These are phyloP conservation scores for Eucalyptus dawsonii DNA, from an alignment of 345 rosid genomes.

Conservation along the genomic window DNA sequence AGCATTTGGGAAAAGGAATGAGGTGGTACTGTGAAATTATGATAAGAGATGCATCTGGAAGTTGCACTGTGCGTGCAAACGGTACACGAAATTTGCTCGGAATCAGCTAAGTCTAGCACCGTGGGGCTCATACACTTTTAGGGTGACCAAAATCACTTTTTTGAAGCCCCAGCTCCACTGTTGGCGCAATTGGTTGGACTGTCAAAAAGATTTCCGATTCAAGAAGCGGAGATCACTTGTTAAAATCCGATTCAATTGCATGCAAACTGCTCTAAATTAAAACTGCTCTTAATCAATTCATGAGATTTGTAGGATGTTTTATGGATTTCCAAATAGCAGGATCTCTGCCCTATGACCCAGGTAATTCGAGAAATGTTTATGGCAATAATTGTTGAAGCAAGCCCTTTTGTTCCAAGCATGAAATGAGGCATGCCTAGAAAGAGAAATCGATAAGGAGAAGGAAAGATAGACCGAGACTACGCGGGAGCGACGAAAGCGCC, in stretches of 20 bases:
- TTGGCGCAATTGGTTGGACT: neutral
- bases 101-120: neutral
- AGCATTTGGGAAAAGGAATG: neutral
- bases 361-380: neutral
- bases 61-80: neutral
- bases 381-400: neutral
- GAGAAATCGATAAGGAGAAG: neutral
- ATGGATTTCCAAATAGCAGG: neutral
- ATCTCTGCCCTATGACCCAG: neutral
- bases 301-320: neutral
- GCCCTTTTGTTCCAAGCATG: neutral
- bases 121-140: neutral
- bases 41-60: neutral
- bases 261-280: neutral
- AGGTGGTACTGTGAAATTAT: neutral
- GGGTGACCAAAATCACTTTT: neutral
- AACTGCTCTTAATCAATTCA: neutral
- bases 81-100: neutral
- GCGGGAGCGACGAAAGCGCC: neutral
- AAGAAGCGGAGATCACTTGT: neutral
- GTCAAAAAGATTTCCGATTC: neutral
- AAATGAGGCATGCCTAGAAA: neutral
- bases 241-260: neutral
- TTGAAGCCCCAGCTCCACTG: neutral
- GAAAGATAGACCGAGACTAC: neutral